Conservation (phyloP, 169 alveolate species). For the Theileria annulata region DNA sequence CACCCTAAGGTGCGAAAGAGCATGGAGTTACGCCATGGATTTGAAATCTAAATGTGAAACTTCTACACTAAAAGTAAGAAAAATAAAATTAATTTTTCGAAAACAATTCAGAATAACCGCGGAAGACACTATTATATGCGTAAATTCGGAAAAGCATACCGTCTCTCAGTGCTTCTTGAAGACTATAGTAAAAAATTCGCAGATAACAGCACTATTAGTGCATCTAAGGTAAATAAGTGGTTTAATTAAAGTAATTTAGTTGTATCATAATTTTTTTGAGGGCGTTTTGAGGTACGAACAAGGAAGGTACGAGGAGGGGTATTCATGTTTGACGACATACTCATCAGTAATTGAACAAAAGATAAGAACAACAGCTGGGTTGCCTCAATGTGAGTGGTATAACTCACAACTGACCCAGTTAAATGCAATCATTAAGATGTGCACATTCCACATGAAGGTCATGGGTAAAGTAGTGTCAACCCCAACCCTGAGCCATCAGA, state of each 20-base stretch:
- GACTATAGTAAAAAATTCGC: constrained; percentile 40
- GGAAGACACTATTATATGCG: constrained; percentile 49
- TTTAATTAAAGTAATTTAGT: not conserved
- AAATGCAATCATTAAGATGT: constrained; percentile 52
- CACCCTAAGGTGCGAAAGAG: constrained; percentile 47
- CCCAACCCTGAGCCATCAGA: constrained; percentile 7
- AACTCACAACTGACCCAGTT: constrained; percentile 52
- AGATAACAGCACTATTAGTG: constrained; percentile 38
- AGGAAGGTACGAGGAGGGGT: constrained; percentile 41
- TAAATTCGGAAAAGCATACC: constrained; percentile 51
- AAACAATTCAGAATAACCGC: constrained; percentile 13
- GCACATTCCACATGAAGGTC: constrained; percentile 62
- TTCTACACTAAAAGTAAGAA: constrained; percentile 38
- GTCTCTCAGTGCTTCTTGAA: constrained; percentile 26
- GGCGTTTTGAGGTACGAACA: constrained; percentile 56
- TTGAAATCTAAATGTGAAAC: constrained; percentile 60
- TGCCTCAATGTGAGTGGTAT: constrained; percentile 36
- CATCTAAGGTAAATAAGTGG: constrained; percentile 30
- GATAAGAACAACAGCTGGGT: constrained; percentile 21
- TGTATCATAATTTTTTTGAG: constrained; percentile 58
- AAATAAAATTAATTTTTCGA: not conserved
- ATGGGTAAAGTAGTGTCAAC: constrained; percentile 24
- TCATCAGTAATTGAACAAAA: constrained; percentile 63
- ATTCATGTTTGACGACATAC: constrained; percentile 39
- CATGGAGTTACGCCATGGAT: constrained; percentile 61